Evolutionary conservation across 2,329 filamentous ascomycete species (phyloP).

Genomic region (Sphaerulina musiva): DNA sequence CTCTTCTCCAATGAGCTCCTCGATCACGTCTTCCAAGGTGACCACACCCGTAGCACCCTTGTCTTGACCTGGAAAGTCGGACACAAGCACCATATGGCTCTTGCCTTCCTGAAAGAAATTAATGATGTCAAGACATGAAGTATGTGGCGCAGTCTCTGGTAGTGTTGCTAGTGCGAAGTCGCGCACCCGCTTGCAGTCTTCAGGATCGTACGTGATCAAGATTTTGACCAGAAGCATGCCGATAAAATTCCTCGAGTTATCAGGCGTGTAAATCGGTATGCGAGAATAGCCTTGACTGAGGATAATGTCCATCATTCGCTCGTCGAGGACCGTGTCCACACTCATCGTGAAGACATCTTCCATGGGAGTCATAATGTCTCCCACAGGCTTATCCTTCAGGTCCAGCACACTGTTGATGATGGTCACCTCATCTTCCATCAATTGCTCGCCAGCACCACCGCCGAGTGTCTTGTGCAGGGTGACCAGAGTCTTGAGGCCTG

Average conservation of each 20-base stretch:
- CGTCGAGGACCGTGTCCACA: constrained; percentile 87
- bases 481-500: constrained; percentile 90
- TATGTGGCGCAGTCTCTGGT: constrained; percentile 89
- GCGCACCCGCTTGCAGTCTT: constrained; percentile 77
- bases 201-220: constrained; percentile 95
- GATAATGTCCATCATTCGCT: constrained; percentile 89
- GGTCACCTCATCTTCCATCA: constrained; percentile 96
- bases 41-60: constrained; percentile 88
- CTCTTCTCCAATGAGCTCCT: constrained; percentile 98
- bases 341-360: constrained; percentile 94
- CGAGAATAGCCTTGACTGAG: constrained; percentile 89
- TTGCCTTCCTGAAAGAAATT: constrained; percentile 99
- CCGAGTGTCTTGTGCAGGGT: constrained; percentile 90
- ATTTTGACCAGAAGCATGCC: constrained; percentile 99
- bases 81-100: constrained; percentile 96
- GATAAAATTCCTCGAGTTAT: constrained; percentile 80
- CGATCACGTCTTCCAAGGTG: constrained; percentile 94
- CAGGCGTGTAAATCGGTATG: constrained; percentile 86
- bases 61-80: constrained; percentile 81
- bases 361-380: constrained; percentile 98
- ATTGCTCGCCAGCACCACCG: constrained; percentile 69
- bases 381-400: constrained; percentile 90
- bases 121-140: constrained; percentile 94
- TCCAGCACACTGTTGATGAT: constrained; percentile 97
- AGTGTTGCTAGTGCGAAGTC: constrained; percentile 91